Base-by-base conservation (phyloP, 1,284 basidiomycete genomes). In the Trichosporon asahii region DNA sequence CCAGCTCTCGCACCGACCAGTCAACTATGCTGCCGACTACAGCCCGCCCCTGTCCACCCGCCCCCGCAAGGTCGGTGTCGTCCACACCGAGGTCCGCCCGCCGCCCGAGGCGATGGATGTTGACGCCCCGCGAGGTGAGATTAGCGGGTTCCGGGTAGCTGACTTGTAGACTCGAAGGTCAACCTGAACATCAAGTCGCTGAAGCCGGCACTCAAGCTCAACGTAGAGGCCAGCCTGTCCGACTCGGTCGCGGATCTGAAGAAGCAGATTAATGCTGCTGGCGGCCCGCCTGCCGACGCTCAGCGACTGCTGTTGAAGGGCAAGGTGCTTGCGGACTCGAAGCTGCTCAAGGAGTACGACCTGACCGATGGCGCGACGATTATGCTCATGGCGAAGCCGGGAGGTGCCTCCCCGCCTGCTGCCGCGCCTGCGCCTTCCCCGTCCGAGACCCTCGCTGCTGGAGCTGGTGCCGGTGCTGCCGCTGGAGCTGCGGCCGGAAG, bases 271-370 rank as follows among this genome's bases (percentile, higher is more conserved):
- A 78, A 87, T 1, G 85, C 89, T 68, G 74, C 83, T 18, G 88
- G 90, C 2, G 81, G 82, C 3, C 85, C 85, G 0, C 90, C 92
- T 0, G 88, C 90, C 8, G 88, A 90, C 64, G 88, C 91, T 78
- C 94, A 96, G 82, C 87, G 95, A 2, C 88, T 95, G 7, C 85
- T 98, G 9, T 86, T 95, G 70, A 96, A 95, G 83, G 95, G 95
- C 70, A 98, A 98, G 82, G 93, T 91, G 0, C 88, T 97, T 72
- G 89, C 88, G 27, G 94, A 96, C 84, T 85, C 84, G 49, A 95
- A 94, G 81, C 88, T 98, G 6, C 84, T 97, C 55, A 90, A 90
- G 79, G 95, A 97, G 80, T 98, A 96, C 85, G 88, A 85, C 75
- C 87, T 95, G 76, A 88, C 89, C 76, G 88, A 90, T 76, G 91